Conservation (phyloP, 208 protist species). For the Vickermania ingenoplastis region DNA sequence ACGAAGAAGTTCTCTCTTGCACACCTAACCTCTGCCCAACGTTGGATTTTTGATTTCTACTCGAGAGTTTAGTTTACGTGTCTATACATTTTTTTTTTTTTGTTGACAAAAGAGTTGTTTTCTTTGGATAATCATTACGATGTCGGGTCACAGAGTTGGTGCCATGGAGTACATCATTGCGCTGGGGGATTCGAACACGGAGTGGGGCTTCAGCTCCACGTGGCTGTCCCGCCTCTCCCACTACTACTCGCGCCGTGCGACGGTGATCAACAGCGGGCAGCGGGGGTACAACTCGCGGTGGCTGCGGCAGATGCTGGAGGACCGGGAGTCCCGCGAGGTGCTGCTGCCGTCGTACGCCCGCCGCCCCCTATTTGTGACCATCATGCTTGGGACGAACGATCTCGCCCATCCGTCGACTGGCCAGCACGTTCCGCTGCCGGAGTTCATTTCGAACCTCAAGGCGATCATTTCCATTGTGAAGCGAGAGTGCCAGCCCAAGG, state of each 20-base stretch:
- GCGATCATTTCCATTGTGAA: slow-evolving; percentile 18
- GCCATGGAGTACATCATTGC: slow-evolving; percentile 5
- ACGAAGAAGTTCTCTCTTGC: too few species aligned
- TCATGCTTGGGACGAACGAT: slow-evolving; percentile 33
- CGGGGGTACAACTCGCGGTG: slow-evolving; percentile 42
- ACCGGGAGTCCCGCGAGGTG: slow-evolving; percentile 13
- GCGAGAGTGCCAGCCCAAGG: slow-evolving; percentile 11
- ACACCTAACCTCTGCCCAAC: too few species aligned
- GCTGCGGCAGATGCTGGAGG: slow-evolving; percentile 20
- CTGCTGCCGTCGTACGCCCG: slow-evolving; percentile 13
- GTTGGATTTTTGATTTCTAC: too few species aligned
- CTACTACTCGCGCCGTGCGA: slow-evolving; percentile 23
- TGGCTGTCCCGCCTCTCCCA: slow-evolving; percentile 23
- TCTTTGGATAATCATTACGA: too few species aligned
- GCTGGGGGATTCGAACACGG: slow-evolving; percentile 31
- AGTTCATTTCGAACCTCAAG: slow-evolving; percentile 22
- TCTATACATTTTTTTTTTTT: too few species aligned
- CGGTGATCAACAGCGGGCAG: slow-evolving; percentile 29
- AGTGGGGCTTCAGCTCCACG: slow-evolving; percentile 16
- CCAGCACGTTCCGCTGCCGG: slow-evolving; percentile 17
- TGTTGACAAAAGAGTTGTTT: too few species aligned
- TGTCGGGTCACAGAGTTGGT: too few species aligned
- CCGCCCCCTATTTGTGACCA: slow-evolving; percentile 22
- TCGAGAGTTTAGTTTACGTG: too few species aligned
- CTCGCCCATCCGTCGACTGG: slow-evolving; percentile 3